Evolutionary conservation across 106 monocot genomes (phyloP).

Genomic region (Phalaenopsis aphrodite): DNA sequence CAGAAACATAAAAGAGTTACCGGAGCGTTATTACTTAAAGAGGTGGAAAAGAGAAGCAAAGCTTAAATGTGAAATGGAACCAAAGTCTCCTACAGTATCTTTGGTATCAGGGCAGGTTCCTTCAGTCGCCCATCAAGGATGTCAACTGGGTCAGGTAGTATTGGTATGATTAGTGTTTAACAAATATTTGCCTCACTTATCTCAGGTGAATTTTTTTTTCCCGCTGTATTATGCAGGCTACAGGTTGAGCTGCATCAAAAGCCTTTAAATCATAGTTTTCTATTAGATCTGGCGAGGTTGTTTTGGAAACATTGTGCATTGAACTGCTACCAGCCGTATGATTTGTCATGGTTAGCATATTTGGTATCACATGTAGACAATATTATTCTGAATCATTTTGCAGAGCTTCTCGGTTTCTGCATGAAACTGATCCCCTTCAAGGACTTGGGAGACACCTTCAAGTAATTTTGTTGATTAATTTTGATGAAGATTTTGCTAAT

Average conservation of each 20-base stretch:
- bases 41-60: constrained; percentile 27
- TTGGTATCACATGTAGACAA: not conserved
- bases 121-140: constrained; percentile 11
- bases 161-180: not conserved
- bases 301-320: not conserved
- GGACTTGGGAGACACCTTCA: not conserved
- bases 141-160: constrained; percentile 13
- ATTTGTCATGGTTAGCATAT: not conserved
- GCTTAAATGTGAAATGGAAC: not conserved
- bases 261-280: not conserved
- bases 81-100: constrained; percentile 4
- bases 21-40: constrained; percentile 16
- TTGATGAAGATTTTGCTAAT: not conserved
- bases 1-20: constrained; percentile 22
- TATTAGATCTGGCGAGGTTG: not conserved
- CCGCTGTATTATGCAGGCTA: not conserved
- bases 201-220: not conserved
- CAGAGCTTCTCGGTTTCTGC: not conserved
- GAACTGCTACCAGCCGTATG: not conserved
- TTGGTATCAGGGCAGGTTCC: not conserved
- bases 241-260: not conserved
- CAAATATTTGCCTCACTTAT: not conserved
- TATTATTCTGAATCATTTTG: not conserved
- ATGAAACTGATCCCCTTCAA: not conserved
- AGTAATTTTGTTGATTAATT: not conserved